A percentile compares a stretch with the other conserved stretches of the same genome.
Conservation (phyloP, 176 grass and related monocot species). For the Eragrostis curvula region DNA sequence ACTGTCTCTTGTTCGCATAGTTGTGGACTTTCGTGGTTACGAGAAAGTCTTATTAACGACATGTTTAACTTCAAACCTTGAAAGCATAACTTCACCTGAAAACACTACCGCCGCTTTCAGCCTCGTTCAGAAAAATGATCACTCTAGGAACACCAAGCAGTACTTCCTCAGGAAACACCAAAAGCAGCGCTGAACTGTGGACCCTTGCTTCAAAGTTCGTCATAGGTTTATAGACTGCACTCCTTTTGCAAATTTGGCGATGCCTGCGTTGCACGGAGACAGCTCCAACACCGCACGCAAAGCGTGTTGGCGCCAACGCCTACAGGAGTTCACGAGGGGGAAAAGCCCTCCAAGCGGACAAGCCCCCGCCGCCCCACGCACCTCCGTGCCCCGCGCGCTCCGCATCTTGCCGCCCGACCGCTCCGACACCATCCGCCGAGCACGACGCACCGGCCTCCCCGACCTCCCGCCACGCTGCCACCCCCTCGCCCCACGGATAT, state of each 20-base stretch:
- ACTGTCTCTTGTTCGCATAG: not conserved
- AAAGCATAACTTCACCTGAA: too few species aligned
- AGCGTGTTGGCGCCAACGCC: constrained; percentile 3
- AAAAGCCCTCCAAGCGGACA: not conserved
- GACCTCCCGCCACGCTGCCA: constrained; percentile 22
- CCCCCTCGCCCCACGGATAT: not conserved
- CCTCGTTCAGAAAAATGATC: too few species aligned
- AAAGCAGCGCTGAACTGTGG: too few species aligned
- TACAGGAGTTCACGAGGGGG: not conserved
- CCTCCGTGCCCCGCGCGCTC: constrained; percentile 23
- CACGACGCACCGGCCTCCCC: constrained; percentile 38
- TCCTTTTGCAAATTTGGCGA: not conserved
- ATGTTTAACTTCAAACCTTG: too few species aligned
- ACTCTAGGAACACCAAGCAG: too few species aligned
- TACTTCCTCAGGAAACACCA: too few species aligned
- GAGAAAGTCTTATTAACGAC: too few species aligned
- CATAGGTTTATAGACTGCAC: not conserved
- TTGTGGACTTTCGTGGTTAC: too few species aligned
- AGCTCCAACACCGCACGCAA: not conserved
- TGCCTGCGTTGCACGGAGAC: not conserved
- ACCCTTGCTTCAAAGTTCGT: not conserved
- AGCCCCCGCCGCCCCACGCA: constrained; percentile 5
- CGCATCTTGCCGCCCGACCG: constrained; percentile 33
- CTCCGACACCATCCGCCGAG: constrained; percentile 30
- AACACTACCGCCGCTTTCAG: too few species aligned